Evolutionary conservation across 1,284 basidiomycete genomes (phyloP).

Genomic region (Agaricales sp.): DNA sequence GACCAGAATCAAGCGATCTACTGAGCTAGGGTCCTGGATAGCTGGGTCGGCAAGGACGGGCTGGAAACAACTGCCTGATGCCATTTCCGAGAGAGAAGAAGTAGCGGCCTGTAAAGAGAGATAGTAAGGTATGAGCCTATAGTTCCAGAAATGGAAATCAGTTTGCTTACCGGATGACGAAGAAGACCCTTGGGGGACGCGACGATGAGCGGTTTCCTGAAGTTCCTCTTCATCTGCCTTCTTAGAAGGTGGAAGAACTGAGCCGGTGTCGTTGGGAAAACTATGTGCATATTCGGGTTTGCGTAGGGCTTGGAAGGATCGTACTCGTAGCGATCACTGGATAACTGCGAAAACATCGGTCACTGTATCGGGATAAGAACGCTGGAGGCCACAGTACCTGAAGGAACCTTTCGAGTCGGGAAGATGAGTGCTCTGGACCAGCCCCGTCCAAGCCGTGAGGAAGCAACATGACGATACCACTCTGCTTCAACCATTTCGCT

Average conservation of each 20-base stretch:
- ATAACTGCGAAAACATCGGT: conserved; percentile 33
- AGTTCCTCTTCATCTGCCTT: conserved; percentile 76
- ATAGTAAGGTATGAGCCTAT: not conserved
- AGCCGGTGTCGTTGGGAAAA: conserved; percentile 79
- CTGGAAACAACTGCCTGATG: conserved; percentile 53
- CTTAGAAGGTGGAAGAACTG: conserved; percentile 86
- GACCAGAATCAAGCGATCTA: conserved; percentile 49
- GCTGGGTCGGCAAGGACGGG: conserved; percentile 57
- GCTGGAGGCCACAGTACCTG: conserved; percentile 36
- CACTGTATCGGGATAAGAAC: not conserved
- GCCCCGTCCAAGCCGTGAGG: conserved; percentile 86
- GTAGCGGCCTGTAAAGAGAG: conserved; percentile 57
- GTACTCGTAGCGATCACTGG: conserved; percentile 52
- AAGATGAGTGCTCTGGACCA: conserved; percentile 86
- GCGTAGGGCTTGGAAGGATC: conserved; percentile 23
- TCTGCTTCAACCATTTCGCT: conserved; percentile 94
- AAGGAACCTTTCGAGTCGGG: conserved; percentile 77
- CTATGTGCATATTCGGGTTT: conserved; percentile 73
- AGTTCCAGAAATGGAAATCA: conserved; percentile 3
- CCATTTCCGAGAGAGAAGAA: conserved; percentile 58
- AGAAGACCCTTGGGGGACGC: conserved; percentile 74
- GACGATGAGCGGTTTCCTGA: conserved; percentile 76
- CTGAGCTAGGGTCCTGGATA: conserved; percentile 23
- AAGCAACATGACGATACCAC: conserved; percentile 77
- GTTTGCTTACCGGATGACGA: conserved; percentile 55